phyloP scores from a whole-genome alignment of 805 yeast genomes.

The Torulaspora indica region DNA sequence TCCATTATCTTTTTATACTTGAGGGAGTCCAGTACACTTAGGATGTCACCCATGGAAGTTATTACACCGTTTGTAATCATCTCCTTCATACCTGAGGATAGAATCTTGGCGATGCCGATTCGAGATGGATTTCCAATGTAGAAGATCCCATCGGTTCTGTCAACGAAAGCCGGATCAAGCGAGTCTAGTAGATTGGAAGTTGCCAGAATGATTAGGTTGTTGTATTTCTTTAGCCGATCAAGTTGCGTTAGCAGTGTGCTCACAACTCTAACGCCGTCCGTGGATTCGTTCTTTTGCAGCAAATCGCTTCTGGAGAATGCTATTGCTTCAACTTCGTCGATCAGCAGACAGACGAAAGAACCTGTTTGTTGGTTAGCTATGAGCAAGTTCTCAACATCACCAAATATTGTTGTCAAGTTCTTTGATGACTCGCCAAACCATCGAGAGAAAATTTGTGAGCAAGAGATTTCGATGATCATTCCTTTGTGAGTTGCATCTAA shows the following conservation, averaged over 20 bases:
- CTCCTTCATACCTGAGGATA: conserved; percentile 30
- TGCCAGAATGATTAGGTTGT: conserved; percentile 39
- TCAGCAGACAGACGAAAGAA: conserved; percentile 36
- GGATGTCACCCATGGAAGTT: conserved; percentile 1
- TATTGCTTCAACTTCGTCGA: conserved; percentile 46
- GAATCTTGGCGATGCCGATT: conserved; percentile 31
- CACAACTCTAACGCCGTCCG: conserved; percentile 42
- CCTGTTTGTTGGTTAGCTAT: conserved; percentile 13
- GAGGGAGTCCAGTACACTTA: conserved; percentile 2
- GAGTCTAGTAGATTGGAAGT: conserved; percentile 41
- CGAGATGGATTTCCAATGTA: conserved; percentile 36
- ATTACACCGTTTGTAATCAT: conserved; percentile 22
- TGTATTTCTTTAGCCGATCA: conserved; percentile 37
- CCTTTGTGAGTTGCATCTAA: conserved; percentile 21
- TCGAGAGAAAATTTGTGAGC: conserved; percentile 42
- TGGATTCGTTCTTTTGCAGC: conserved; percentile 39
- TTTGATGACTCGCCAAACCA: conserved; percentile 47
- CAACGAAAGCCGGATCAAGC: conserved; percentile 44
- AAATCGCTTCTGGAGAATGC: conserved; percentile 40
- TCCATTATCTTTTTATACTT: conserved; percentile 14
- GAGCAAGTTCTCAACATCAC: conserved; percentile 32
- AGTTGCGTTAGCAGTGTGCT: conserved; percentile 42
- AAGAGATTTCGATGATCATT: conserved; percentile 40
- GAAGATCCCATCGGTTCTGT: conserved; percentile 40
- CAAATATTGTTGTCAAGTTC: conserved; percentile 38